Base-by-base conservation (phyloP, 1,284 basidiomycete species). In the Malassezia japonica region DNA sequence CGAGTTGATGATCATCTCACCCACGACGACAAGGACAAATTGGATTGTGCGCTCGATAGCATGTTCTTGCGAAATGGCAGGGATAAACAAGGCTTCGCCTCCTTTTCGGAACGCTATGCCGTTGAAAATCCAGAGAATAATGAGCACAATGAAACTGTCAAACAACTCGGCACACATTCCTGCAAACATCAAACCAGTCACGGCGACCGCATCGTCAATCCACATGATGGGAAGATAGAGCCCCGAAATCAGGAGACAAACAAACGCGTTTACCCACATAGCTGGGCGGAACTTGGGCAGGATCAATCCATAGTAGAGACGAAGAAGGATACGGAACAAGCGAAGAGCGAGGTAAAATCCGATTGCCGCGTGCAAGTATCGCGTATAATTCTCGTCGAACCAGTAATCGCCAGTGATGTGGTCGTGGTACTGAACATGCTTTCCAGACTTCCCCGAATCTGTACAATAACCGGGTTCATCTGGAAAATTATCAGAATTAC, bases 281-380 rank as follows among this genome's bases (percentile, higher is more conserved):
- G 67, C 59, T 16, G 50, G 55, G 23, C 68, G 55, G 20, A 71
- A 71, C 41, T 63, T 64, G 46, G 68, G 68, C 33, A 71, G 52
- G 10, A 50, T 37, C 10, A 60, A 46, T 16, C 64, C 68, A 49
- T 71, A 71, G 50, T 65, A 60, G 27, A 67, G 43, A 41, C 51
- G 62, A 32, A 66, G 46, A 2, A 54, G 41, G 10, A 67, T 42
- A 1, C 64, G 40, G 51, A 61, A 54, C 1, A 59, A 48, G 45
- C 67, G 67, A n/a, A 65, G 54, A 2, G 64, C 62, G 1, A 71
- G 45, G 48, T 63, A 70, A 44, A 71, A 71, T 8, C 48, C 58
- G n/a, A 68, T 58, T 0, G 65, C 67, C 0, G 57, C 48, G 27
- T 50, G 53, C 24, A 71, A 55, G 0, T 62, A 60, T 4, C 38